Percentiles rank a stretch among this genome's conserved stretches.
Evolutionary conservation across 2,329 filamentous ascomycete genomes (phyloP).

Genomic region (Nannizziopsis barbatae): DNA sequence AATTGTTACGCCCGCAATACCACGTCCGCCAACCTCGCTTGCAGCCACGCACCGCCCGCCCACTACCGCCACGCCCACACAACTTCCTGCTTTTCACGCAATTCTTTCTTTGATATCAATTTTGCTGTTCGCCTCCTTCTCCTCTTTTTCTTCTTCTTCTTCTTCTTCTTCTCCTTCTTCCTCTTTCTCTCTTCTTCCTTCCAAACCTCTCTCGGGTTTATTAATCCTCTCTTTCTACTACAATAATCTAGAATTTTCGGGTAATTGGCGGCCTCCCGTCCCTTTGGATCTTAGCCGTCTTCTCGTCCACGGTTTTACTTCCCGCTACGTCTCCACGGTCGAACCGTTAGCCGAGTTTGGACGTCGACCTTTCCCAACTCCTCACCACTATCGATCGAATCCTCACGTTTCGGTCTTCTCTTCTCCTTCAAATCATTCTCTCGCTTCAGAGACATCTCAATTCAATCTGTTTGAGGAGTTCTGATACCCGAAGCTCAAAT

Average conservation of each 20-base stretch:
- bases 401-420: background rate
- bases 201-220: background rate
- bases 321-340: background rate
- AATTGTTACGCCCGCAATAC: background rate
- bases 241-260: background rate
- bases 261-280: background rate
- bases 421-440: constrained; percentile 7
- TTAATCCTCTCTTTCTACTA: background rate
- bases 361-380: background rate
- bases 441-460: too few species aligned
- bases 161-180: constrained; percentile 6
- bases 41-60: background rate
- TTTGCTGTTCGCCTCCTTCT: background rate
- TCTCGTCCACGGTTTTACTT: constrained; percentile 2
- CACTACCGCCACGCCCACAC: background rate
- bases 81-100: background rate
- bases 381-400: constrained; percentile 1
- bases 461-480: constrained; percentile 18
- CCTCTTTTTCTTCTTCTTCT: background rate
- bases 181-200: background rate
- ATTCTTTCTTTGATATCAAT: background rate
- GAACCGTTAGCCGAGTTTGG: constrained; percentile 3
- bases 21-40: background rate
- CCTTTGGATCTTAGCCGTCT: background rate
- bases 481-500: constrained; percentile 31